phyloP scores from a whole-genome alignment of 176 grass and related monocot genomes.

The Otatea glauca region DNA sequence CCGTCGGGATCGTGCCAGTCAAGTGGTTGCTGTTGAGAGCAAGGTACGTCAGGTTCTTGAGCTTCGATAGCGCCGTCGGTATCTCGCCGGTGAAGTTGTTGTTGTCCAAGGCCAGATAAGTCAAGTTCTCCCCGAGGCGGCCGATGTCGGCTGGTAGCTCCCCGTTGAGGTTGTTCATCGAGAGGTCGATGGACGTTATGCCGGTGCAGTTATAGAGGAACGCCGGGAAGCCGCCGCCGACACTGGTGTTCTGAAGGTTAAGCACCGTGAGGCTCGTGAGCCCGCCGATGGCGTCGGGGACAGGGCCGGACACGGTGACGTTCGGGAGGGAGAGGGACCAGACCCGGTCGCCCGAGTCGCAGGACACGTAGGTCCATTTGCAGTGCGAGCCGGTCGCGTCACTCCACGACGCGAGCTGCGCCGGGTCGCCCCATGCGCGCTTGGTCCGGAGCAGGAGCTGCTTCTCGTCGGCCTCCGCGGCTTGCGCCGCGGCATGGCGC shows the following conservation, averaged over 20 bases:
- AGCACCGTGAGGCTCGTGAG: constrained; percentile 56
- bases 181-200: constrained; percentile 50
- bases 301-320: constrained; percentile 31
- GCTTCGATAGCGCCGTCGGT: constrained; percentile 20
- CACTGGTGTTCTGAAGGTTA: constrained; percentile 60
- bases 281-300: constrained; percentile 60
- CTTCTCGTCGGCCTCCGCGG: constrained; percentile 29
- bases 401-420: constrained; percentile 43
- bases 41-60: constrained; percentile 48
- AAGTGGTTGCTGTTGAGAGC: constrained; percentile 48
- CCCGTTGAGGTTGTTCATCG: constrained; percentile 39
- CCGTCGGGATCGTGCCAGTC: constrained; percentile 57
- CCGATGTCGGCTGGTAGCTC: constrained; percentile 56
- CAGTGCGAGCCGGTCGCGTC: neutral
- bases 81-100: constrained; percentile 45
- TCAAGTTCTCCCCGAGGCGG: constrained; percentile 29
- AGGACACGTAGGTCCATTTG: constrained; percentile 40
- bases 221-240: constrained; percentile 55
- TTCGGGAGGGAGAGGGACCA: constrained; percentile 38
- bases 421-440: constrained; percentile 49
- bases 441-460: constrained; percentile 45
- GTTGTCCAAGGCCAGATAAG: constrained; percentile 25
- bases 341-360: constrained; percentile 38
- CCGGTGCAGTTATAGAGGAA: constrained; percentile 58
- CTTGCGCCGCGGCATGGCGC: constrained; percentile 35